phyloP scores from a whole-genome alignment of 768 basidiomycete genomes.

The Lenzites betulinus region DNA sequence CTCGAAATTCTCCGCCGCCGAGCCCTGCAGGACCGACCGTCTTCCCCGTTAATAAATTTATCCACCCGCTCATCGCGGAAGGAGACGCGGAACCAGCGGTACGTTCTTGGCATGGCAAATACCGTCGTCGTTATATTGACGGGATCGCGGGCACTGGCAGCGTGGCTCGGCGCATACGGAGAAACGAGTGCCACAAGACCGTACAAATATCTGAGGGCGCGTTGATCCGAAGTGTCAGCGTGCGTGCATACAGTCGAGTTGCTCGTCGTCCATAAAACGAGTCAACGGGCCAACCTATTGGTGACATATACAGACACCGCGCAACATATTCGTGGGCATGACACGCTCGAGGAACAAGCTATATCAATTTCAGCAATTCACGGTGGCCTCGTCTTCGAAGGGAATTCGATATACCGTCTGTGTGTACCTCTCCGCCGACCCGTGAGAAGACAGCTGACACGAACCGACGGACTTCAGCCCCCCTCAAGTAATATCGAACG shows the following conservation, averaged over 20 bases:
- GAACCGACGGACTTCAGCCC: background rate
- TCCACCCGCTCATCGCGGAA: no score
- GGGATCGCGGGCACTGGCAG: background rate
- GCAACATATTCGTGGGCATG: no score
- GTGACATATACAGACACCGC: no score
- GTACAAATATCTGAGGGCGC: background rate
- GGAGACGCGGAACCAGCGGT: background rate
- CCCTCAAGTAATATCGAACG: background rate
- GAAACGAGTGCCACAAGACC: background rate
- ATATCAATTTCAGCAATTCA: no score
- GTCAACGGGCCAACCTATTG: no score
- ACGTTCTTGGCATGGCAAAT: no score
- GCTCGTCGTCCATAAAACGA: no score
- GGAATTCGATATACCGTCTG: background rate
- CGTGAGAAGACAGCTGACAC: background rate
- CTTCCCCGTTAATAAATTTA: no score
- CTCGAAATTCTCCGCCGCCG: background rate
- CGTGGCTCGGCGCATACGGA: background rate
- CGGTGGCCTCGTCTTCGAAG: background rate
- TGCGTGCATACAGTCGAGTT: background rate
- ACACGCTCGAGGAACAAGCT: background rate
- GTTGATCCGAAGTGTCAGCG: background rate
- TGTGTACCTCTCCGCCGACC: background rate
- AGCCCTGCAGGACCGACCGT: background rate
- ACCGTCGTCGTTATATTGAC: background rate